Evolutionary conservation across 352 stramenopile species (phyloP), one percentile per base, ranked within the genome.

Genomic region (Pythium folliculosum): DNA sequence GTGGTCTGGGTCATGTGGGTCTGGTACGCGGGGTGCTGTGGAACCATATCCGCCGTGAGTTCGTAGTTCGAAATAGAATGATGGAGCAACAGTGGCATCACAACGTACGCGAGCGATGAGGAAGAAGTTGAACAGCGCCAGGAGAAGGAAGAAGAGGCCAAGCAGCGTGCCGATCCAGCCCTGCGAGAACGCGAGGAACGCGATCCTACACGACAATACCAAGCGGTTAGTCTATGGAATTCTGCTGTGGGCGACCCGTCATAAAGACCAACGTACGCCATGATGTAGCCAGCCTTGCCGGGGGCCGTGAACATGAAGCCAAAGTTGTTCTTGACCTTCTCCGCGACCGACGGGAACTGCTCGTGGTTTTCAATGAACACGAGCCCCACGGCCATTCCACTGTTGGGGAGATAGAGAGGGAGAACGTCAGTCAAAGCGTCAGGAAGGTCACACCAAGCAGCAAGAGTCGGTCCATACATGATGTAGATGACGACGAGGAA

Each of bases 101-200:
- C 6, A 51, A 72, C 71, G 60, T 89, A 94, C 86, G 68, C 78
- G 76, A 58, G 83, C 65, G 68, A 95, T 95, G 64, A 95, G 77
- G 77, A 95, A 95, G 73, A 93, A 95, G 77, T 95, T 95, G 67
- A 95, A 93, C 2, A 90, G 67, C 23, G 84, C 84, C 37, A 95
- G 64, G 38, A 89, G 60, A 49, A 95, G 77, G 71, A 95, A 91
- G 64, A 84, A 86, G 21, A 86, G 65, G 56, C 86, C 86, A 37
- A 93, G 71, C 63, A 93, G 73, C 57, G 79, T 88, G 73, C 86
- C 86, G 32, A 95, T 84, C 77, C 76, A 89, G 65, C 86, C 86
- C 69, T 92, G 84, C 37, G 86, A 92, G 65, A 95, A 82, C 48
- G 84, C 75, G 49, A 95, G 70, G 70, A 95, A 93, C 55, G 84